These are phyloP conservation scores for Dothideomycetes sp. DNA, from an alignment of 2,329 filamentous ascomycete species.

Conservation along the genomic window DNA sequence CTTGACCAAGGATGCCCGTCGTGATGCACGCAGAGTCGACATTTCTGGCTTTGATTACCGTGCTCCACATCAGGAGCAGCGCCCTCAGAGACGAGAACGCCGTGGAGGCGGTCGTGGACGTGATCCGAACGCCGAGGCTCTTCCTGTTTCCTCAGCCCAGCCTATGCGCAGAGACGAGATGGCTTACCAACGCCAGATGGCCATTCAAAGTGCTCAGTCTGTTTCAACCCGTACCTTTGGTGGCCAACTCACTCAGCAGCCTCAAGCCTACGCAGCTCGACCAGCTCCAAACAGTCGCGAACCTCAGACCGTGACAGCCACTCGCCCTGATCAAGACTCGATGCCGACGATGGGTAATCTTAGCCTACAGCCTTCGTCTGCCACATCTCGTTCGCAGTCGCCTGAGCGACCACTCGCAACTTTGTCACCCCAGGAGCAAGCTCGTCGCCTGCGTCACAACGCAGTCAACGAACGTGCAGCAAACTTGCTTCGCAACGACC, in stretches of 20 bases:
- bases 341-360: constrained; percentile 12
- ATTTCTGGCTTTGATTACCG: constrained; percentile 78
- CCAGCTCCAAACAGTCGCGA: constrained; percentile 33
- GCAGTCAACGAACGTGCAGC: constrained; percentile 79
- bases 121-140: constrained; percentile 75
- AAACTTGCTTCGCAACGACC: constrained; percentile 69
- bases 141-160: constrained; percentile 68
- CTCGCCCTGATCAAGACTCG: constrained; percentile 23
- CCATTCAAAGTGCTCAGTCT: constrained; percentile 79
- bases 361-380: constrained; percentile 18
- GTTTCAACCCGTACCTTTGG: constrained; percentile 74
- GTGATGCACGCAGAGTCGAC: constrained; percentile 78
- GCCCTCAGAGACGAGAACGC: constrained; percentile 39
- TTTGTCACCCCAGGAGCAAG: constrained; percentile 68
- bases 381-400: constrained; percentile 29
- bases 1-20: constrained; percentile 70
- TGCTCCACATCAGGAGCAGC: constrained; percentile 55
- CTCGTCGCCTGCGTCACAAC: constrained; percentile 67
- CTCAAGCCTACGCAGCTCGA: constrained; percentile 34
- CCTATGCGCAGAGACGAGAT: constrained; percentile 77
- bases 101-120: constrained; percentile 57
- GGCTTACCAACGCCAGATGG: constrained; percentile 84
- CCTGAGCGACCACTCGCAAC: constrained; percentile 26
- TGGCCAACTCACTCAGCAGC: constrained; percentile 57
- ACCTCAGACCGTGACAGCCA: constrained; percentile 31